Evolutionary conservation across 139 green algal genomes (phyloP), one percentile per base, ranked within the genome.

Genomic region (Gonium pectorale): DNA sequence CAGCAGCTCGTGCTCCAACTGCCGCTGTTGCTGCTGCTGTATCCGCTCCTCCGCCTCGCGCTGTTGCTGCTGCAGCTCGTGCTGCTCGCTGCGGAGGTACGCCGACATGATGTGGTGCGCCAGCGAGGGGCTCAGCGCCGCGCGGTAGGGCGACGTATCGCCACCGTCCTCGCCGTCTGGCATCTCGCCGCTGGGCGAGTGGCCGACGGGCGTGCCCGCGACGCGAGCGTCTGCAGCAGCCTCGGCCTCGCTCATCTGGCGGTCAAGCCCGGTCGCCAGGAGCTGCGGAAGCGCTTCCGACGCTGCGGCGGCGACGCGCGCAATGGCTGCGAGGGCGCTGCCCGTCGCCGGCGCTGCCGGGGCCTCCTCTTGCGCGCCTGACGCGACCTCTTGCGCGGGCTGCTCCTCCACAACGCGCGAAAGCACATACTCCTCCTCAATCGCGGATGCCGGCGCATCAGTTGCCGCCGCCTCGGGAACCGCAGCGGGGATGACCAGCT

Each of bases 101-200:
- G 77, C 77, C 7, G 60, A 64, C 41, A 74, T 83, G n/a, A 83
- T 83, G 62, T 83, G 77, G 33, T 73, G 43, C 59, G 77, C 77
- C 60, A 83, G 77, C 9, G 77, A 83, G 77, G 77, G 77, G 43
- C 77, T 83, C 31, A 74, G 77, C n/a, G 63, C 62, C 35, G 62
- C 27, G 5, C 72, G 51, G 72, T 52, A 67, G 22, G 52, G 72
- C 24, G 51, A 67, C 13, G 21, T 6, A n/a, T 66, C 35, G 33
- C 54, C 51, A 4, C n/a, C 51, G 35, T 52, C 51, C 33, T 52
- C 51, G 19, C 52, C 72, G 19, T 52, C 70, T 33, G 22, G 26
- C 31, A 64, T 24, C 46, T 79, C 70, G 22, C 24, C 29, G 41
- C 68, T 60, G 27, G 4, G n/a, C n/a, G n/a, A n/a, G n/a, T n/a